phyloP scores from a whole-genome alignment of 495 filamentous ascomycete genomes.

The Neurospora hispaniola region DNA sequence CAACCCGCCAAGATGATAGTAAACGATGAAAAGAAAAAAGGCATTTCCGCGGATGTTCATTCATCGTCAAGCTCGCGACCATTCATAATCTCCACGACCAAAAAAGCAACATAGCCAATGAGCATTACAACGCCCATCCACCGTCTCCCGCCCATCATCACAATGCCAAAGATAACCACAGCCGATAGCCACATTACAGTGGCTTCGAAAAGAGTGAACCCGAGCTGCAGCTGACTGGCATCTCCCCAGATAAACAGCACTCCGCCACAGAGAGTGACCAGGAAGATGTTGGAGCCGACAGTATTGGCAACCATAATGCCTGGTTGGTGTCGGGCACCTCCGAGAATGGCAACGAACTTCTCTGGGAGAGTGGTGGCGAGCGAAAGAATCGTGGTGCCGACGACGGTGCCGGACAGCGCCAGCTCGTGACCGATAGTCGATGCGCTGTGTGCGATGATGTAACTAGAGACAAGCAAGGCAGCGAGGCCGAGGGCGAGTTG shows the following conservation, averaged over 20 bases:
- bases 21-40: neutral
- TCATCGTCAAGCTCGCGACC: constrained; percentile 12
- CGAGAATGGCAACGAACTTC: constrained; percentile 41
- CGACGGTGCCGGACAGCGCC: constrained; percentile 32
- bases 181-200: constrained; percentile 27
- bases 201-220: constrained; percentile 25
- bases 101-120: constrained; percentile 27
- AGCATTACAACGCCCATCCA: constrained; percentile 30
- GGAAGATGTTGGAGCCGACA: constrained; percentile 46
- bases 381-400: constrained; percentile 44
- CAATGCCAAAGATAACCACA: constrained; percentile 18
- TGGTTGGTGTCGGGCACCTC: constrained; percentile 32
- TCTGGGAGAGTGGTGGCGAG: constrained; percentile 49
- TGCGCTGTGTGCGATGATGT: constrained; percentile 36
- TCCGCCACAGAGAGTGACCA: constrained; percentile 42
- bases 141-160: constrained; percentile 22
- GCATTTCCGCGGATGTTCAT: neutral
- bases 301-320: constrained; percentile 45
- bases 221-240: constrained; percentile 8
- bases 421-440: constrained; percentile 28
- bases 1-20: neutral
- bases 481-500: constrained; percentile 39
- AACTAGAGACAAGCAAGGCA: constrained; percentile 37
- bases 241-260: constrained; percentile 26
- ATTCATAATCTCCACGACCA: constrained; percentile 29